Conservation (phyloP, 2,329 filamentous ascomycete genomes). For the Reticulascus tulasneorum region DNA sequence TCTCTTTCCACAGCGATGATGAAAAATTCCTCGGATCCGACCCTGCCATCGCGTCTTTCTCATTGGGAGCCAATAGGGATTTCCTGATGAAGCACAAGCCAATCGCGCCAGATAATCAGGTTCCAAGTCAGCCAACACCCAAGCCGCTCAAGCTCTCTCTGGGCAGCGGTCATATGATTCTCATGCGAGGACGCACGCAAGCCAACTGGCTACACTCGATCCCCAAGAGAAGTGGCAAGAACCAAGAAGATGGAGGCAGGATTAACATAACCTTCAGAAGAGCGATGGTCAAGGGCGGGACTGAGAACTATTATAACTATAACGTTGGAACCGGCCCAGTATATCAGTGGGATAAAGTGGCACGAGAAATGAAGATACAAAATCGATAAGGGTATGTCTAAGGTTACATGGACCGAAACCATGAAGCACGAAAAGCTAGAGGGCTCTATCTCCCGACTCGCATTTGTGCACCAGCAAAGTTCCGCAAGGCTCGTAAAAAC, state of each 20-base stretch:
- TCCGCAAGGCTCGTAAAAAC: conserved; percentile 79
- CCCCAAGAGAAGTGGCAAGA: conserved; percentile 66
- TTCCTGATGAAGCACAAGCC: conserved; percentile 80
- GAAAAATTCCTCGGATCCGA: conserved; percentile 68
- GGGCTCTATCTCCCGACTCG: conserved; percentile 38
- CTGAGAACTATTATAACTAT: conserved; percentile 81
- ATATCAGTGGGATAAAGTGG: conserved; percentile 61
- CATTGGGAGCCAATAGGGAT: conserved; percentile 67
- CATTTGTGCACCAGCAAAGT: conserved; percentile 81
- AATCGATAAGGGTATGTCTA: neutral
- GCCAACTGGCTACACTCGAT: conserved; percentile 74
- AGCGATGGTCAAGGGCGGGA: conserved; percentile 67
- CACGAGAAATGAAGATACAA: conserved; percentile 43
- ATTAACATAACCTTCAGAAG: conserved; percentile 77
- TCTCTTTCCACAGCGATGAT: conserved; percentile 76
- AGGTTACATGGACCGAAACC: too few relatives aligned
- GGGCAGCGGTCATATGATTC: conserved; percentile 69
- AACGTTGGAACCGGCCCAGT: conserved; percentile 69
- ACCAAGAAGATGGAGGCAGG: conserved; percentile 57
- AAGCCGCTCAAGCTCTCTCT: conserved; percentile 50
- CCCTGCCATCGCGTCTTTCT: conserved; percentile 72
- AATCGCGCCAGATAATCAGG: conserved; percentile 24
- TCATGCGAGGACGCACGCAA: conserved; percentile 76
- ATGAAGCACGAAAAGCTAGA: too few relatives aligned
- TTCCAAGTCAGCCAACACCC: conserved; percentile 5